Evolutionary conservation across 176 grass and related monocot genomes (phyloP), one percentile per base, ranked within the genome.

Genomic region (Lolium multiflorum): DNA sequence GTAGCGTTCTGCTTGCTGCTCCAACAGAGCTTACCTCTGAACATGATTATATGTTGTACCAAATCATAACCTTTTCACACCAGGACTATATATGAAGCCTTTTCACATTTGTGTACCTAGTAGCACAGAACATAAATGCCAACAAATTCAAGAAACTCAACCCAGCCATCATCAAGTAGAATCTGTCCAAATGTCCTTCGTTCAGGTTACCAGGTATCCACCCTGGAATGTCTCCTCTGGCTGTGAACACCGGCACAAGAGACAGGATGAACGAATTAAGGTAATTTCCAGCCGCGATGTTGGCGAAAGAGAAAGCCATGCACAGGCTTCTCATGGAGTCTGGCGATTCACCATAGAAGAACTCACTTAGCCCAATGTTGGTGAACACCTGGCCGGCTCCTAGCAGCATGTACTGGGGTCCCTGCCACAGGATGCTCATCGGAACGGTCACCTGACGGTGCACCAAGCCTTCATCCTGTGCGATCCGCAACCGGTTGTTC

Each of bases 141-240:
- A 90, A 22, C 17, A 90, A 50, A 80, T 90, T 89, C 7, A 89
- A 2, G 5, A 83, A 21, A 78, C 80, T 81, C 60, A 92, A 59
- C 2, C 58, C 87, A 11, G 87, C 72, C 55, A 94, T 65, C 79
- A 94, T 83, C 88, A 63, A 80, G 78, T 71, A 89, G 87, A 91
- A 94, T 38, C 78, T 79, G 49, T 94, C 89, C 77, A 89, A 57
- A 85, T 90, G 90, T 9, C 84, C 89, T 66, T 90, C 82, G 28
- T 94, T 91, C 17, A 94, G 75, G 74, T 94, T 87, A 44, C 82
- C 87, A 20, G 89, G 84, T 82, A 94, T 91, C 92, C 87, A 94
- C 37, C 89, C 87, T 2, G 47, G 71, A 70, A 65, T 82, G 39
- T 81, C 87, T 73, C 82, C 87, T 74, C 60, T 57, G 43, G 84